Conservation (phyloP, 306 rosid species). For the Hippophae rhamnoides region DNA sequence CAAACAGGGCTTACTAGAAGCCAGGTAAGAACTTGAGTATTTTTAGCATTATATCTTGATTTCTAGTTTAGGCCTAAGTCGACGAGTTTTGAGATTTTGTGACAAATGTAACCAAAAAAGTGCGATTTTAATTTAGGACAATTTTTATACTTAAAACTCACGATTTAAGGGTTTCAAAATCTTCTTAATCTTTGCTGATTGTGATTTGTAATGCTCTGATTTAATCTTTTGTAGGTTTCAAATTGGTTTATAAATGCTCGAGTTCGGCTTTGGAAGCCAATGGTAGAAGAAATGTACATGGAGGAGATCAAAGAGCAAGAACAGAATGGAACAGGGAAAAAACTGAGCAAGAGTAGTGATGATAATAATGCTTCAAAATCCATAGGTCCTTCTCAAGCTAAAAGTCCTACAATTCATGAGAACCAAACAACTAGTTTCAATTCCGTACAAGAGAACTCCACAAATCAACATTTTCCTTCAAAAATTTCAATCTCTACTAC, state of each 20-base stretch:
- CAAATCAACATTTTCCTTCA: slow-evolving; percentile 29
- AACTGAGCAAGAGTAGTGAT: slow-evolving; percentile 49
- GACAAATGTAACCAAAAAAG: too few relatives aligned
- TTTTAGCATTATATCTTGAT: too few relatives aligned
- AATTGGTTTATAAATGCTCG: slow-evolving; percentile 98
- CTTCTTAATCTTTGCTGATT: too few relatives aligned
- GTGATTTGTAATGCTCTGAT: too few relatives aligned
- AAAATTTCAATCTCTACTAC: slow-evolving; percentile 42
- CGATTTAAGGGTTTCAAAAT: too few relatives aligned
- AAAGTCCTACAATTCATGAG: slow-evolving; percentile 13
- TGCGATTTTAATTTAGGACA: too few relatives aligned
- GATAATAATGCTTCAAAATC: slow-evolving; percentile 39
- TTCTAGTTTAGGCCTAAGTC: too few relatives aligned
- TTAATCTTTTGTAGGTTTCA: slow-evolving; percentile 48
- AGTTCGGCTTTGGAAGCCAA: slow-evolving; percentile 96
- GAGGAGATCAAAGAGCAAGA: slow-evolving; percentile 85
- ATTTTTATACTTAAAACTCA: too few relatives aligned
- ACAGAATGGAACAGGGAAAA: slow-evolving; percentile 46
- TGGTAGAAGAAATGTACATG: slow-evolving; percentile 95
- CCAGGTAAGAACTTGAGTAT: slow-evolving; percentile 40
- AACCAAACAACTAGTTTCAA: slow-evolving; percentile 36
- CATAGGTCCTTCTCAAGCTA: slow-evolving; percentile 13
- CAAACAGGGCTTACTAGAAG: slow-evolving; percentile 95
- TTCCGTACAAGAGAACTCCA: slow-evolving; percentile 38
- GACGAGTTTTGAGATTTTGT: too few relatives aligned